A percentile compares a stretch with the other conserved stretches of the same genome.
These are phyloP conservation scores for Flaveria ramosissima DNA, from an alignment of 129 eudicot species.

Conservation along the genomic window DNA sequence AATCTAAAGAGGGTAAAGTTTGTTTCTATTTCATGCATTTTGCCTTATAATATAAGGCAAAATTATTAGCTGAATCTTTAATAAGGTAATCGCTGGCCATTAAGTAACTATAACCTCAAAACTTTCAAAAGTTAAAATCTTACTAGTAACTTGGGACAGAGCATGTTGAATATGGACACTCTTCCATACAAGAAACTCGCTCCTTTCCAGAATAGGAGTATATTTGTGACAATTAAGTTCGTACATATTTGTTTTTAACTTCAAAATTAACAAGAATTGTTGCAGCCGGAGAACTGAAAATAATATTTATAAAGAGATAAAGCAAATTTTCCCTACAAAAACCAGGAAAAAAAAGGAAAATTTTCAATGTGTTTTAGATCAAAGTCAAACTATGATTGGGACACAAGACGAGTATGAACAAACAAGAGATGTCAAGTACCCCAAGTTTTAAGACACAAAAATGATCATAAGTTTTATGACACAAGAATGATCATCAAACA, in stretches of 20 bases:
- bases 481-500: neutral
- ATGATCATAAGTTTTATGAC: too few relatives aligned
- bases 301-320: neutral
- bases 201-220: neutral
- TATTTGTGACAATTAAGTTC: neutral
- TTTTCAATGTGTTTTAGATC: neutral
- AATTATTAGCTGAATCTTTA: neutral
- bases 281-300: neutral
- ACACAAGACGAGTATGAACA: conserved; percentile 1
- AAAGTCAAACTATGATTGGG: neutral
- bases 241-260: neutral
- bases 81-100: neutral
- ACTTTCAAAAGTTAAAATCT: neutral
- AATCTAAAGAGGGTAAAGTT: neutral
- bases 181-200: neutral
- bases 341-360: neutral
- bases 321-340: neutral
- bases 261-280: neutral
- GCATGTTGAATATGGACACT: too few relatives aligned
- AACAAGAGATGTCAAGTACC: neutral
- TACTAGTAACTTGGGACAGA: too few relatives aligned
- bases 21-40: neutral
- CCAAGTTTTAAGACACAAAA: neutral
- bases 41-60: neutral
- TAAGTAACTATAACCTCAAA: neutral